A percentile compares a stretch with the other conserved stretches of the same genome.
phyloP scores from a whole-genome alignment of 257 asterid genomes.

The Lycium ferocissimum region DNA sequence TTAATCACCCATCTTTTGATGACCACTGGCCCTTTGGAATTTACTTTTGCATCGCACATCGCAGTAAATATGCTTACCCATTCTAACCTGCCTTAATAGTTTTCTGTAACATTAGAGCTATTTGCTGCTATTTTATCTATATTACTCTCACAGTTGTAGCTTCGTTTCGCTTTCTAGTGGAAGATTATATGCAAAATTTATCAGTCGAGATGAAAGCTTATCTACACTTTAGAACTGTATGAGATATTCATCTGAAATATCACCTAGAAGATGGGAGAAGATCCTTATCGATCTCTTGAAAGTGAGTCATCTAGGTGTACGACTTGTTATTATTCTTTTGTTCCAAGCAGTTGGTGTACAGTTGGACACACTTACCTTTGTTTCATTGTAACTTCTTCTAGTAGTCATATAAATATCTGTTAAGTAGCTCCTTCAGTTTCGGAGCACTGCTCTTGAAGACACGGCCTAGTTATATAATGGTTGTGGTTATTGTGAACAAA shows the following conservation, averaged over 20 bases:
- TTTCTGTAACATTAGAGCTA: background rate
- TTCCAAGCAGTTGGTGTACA: background rate
- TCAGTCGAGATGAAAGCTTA: background rate
- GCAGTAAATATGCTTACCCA: background rate
- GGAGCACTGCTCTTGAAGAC: constrained; percentile 11
- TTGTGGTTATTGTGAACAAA: background rate
- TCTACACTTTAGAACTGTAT: background rate
- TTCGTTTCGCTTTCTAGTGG: constrained; percentile 1
- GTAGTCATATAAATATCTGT: background rate
- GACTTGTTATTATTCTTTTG: background rate
- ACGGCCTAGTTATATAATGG: background rate
- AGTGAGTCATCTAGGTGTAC: background rate
- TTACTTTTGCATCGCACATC: background rate
- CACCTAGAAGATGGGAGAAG: background rate
- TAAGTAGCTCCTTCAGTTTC: background rate
- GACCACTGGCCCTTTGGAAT: background rate
- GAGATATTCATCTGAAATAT: background rate
- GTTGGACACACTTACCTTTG: background rate
- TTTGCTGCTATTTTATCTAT: background rate
- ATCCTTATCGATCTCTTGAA: background rate
- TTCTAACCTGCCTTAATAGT: background rate
- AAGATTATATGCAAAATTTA: background rate
- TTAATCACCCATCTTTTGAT: background rate
- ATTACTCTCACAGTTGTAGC: background rate
- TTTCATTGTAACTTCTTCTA: background rate